Evolutionary conservation across 768 basidiomycete genomes (phyloP).

Genomic region (Coprinellus aureogranulatus): DNA sequence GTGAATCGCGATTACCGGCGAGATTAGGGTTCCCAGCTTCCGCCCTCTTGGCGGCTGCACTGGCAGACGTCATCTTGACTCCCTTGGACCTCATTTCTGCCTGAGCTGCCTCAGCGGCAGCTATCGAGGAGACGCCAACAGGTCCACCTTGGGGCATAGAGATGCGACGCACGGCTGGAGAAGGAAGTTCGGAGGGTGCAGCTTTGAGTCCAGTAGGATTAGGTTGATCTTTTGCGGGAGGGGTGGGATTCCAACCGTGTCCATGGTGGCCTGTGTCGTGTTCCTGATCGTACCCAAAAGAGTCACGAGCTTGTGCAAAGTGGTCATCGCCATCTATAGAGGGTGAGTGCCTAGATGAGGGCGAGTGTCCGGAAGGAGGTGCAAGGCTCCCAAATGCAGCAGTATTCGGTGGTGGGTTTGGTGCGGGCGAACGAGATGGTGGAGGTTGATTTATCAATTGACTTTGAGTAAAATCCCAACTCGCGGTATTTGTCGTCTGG

Average conservation of each 20-base stretch:
- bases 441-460: conserved; percentile 15
- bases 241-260: conserved; percentile 12
- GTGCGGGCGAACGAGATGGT: conserved; percentile 1
- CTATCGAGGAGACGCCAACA: conserved; percentile 17
- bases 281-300: conserved; percentile 16
- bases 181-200: conserved; percentile 18
- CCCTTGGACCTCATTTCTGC: conserved; percentile 16
- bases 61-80: conserved; percentile 23
- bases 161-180: background rate
- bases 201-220: conserved; percentile 21
- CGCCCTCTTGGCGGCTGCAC: conserved; percentile 25
- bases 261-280: conserved; percentile 12
- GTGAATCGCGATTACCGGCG: conserved; percentile 2
- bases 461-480: background rate
- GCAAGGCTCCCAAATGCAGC: conserved; percentile 15
- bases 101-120: conserved; percentile 19
- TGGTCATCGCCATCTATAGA: conserved; percentile 20
- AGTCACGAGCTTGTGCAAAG: conserved; percentile 18
- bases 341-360: conserved; percentile 18
- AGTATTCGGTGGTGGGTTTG: conserved; percentile 7
- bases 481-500: background rate
- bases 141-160: conserved; percentile 18
- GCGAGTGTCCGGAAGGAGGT: conserved; percentile 1
- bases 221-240: conserved; percentile 12
- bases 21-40: conserved; percentile 15